phyloP scores from a whole-genome alignment of 2,329 filamentous ascomycete species.

The Cladosporium phlei region DNA sequence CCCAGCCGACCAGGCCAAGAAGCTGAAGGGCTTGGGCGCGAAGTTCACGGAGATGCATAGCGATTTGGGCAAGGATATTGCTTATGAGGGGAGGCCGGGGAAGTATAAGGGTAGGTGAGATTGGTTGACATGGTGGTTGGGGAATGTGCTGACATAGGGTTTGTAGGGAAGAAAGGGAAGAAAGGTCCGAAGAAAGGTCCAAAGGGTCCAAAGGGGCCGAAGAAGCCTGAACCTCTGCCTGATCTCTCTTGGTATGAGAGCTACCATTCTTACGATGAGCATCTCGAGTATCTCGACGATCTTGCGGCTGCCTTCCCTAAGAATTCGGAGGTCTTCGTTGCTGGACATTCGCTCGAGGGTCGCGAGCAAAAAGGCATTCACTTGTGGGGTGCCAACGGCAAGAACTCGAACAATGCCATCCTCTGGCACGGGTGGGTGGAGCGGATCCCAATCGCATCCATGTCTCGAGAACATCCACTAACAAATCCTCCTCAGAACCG shows the following conservation, averaged over 20 bases:
- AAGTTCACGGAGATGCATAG: constrained; percentile 38
- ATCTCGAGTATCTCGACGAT: constrained; percentile 23
- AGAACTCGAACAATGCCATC: constrained; percentile 19
- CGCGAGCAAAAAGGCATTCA: constrained; percentile 23
- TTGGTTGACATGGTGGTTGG: neutral
- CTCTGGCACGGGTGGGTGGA: constrained; percentile 20
- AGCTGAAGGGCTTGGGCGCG: constrained; percentile 31
- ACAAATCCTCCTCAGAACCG: neutral
- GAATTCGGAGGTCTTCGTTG: constrained; percentile 22
- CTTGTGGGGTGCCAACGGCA: constrained; percentile 21
- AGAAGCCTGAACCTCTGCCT: constrained; percentile 15
- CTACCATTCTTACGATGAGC: constrained; percentile 24
- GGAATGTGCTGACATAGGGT: constrained; percentile 8
- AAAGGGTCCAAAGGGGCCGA: too few relatives aligned
- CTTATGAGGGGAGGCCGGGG: constrained; percentile 5
- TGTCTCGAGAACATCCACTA: too few relatives aligned
- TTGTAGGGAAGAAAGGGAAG: constrained; percentile 4
- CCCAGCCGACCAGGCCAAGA: constrained; percentile 8
- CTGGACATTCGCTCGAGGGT: constrained; percentile 20
- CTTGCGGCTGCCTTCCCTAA: constrained; percentile 20
- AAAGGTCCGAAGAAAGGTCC: too few relatives aligned
- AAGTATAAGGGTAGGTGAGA: constrained; percentile 1
- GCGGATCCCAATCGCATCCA: too few relatives aligned
- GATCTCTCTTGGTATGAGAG: constrained; percentile 21
- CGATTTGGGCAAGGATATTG: constrained; percentile 42